A percentile compares a stretch with the other conserved stretches of the same genome.
Conservation (phyloP, 2,329 filamentous ascomycete species). For the Aureobasidium sp. region DNA sequence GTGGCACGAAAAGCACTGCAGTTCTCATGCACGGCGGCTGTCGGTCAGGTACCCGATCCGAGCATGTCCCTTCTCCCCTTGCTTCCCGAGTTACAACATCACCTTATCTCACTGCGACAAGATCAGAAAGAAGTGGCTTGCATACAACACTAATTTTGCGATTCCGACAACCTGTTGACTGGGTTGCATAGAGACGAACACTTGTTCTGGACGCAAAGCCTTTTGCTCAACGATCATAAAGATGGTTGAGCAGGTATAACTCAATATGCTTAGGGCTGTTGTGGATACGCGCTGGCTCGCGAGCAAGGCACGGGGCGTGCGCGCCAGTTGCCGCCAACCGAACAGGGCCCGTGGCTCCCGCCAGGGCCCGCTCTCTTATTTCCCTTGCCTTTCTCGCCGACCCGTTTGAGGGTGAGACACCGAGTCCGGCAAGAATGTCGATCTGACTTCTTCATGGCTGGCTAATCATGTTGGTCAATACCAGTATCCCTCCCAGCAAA, state of each 20-base stretch:
- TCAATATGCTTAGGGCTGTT: background rate
- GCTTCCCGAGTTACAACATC: background rate
- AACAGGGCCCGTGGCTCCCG: background rate
- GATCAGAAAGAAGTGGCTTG: background rate
- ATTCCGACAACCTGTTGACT: background rate
- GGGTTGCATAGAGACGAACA: background rate
- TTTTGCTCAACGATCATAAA: too few species aligned
- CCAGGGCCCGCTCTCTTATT: background rate
- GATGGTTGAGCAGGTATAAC: background rate
- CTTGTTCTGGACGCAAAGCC: too few species aligned
- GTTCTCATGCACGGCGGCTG: conserved; percentile 5
- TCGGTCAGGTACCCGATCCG: background rate
- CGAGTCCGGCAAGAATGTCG: background rate
- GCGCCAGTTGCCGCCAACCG: background rate
- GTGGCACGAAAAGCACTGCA: conserved; percentile 2
- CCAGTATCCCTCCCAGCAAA: background rate
- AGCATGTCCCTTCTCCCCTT: background rate
- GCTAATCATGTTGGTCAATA: background rate
- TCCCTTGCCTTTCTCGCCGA: background rate
- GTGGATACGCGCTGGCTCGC: background rate
- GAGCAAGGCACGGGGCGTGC: background rate
- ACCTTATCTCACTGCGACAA: background rate
- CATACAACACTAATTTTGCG: background rate
- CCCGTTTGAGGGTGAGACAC: background rate
- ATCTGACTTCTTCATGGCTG: background rate